Base-by-base conservation (phyloP, 495 filamentous ascomycete species). In the Penicillium paradoxum region DNA sequence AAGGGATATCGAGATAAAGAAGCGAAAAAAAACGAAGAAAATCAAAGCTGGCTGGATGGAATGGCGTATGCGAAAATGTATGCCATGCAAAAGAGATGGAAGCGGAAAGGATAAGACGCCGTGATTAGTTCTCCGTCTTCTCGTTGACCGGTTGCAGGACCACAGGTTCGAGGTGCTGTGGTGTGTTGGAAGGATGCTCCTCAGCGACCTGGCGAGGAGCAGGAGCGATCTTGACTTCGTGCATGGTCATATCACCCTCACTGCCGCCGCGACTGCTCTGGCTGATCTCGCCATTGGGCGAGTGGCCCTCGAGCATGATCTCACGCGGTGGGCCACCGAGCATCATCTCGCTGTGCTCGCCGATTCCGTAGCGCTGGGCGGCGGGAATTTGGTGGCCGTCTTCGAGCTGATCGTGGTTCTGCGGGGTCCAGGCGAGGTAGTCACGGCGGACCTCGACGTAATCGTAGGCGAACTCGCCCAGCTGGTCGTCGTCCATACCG, bases 401-500 rank as follows among this genome's bases (percentile, higher is more conserved):
- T 30, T 71, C 63, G 14, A 76, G 77, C 56, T 85, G 85, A 30
- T 87, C 83, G 33, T 72, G 65, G 68, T 88, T 88, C 51, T 89
- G 87, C 0, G 93, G 92, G 4, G 90, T 96, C 93, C 93, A 98
- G 40, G 93, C 93, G 14, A 97, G 82, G 76, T 96, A 98, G 68
- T 98, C 93, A 54, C 93, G 84, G 51, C 93, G 86, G 54, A 98
- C 93, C 77, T 98, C 93, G 59, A 98, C 93, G 69, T 98, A 98
- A 72, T 98, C 93, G 75, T 98, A 98, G 6, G 93, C 95, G 65
- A 98, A 98, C 71, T 98, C 93, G 65, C 93, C 93, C 30, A 97
- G 86, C 67, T 98, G 93, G 74, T 98, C 93, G 67, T 97, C 95
- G 60, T 98, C 93, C 91, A 97, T 96, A 51, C 93, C 93, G 45